Conservation (phyloP, 2,329 filamentous ascomycete genomes). For the Elsinoe batatas region DNA sequence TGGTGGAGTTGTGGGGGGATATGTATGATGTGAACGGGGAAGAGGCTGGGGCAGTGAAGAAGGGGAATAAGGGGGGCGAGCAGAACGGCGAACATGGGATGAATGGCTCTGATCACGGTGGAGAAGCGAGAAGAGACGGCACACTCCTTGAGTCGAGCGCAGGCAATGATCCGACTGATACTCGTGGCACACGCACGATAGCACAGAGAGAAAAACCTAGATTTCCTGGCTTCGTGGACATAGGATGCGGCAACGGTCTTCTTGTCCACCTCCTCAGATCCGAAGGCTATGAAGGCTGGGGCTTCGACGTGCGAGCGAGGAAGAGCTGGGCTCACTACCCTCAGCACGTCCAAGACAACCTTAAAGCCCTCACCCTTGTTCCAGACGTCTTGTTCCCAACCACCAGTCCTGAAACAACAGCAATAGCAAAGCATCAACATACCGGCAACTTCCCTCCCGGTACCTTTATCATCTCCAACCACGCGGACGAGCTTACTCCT, state of each 20-base stretch:
- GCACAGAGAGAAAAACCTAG: constrained; percentile 16
- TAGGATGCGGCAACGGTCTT: constrained; percentile 90
- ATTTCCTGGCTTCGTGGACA: constrained; percentile 89
- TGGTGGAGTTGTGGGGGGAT: constrained; percentile 80
- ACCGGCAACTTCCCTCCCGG: constrained; percentile 56
- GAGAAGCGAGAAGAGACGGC: no score
- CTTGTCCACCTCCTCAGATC: constrained; percentile 70
- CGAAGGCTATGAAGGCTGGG: constrained; percentile 79
- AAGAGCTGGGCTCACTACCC: constrained; percentile 77
- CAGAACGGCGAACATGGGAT: background rate
- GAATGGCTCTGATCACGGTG: no score
- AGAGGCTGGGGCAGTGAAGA: background rate
- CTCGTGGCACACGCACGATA: no score
- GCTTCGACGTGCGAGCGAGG: constrained; percentile 78
- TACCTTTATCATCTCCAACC: constrained; percentile 93
- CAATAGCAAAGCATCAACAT: background rate
- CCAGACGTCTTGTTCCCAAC: constrained; percentile 36
- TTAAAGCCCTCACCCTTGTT: constrained; percentile 52
- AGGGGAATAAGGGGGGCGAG: constrained; percentile 1
- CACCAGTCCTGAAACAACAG: constrained; percentile 12
- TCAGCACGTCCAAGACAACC: constrained; percentile 34
- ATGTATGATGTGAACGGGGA: constrained; percentile 54
- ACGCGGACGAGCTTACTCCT: constrained; percentile 88
- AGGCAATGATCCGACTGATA: no score
- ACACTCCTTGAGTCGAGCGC: no score